Evolutionary conservation across 805 yeast species (phyloP).

Genomic region (Yarrowia deformans): DNA sequence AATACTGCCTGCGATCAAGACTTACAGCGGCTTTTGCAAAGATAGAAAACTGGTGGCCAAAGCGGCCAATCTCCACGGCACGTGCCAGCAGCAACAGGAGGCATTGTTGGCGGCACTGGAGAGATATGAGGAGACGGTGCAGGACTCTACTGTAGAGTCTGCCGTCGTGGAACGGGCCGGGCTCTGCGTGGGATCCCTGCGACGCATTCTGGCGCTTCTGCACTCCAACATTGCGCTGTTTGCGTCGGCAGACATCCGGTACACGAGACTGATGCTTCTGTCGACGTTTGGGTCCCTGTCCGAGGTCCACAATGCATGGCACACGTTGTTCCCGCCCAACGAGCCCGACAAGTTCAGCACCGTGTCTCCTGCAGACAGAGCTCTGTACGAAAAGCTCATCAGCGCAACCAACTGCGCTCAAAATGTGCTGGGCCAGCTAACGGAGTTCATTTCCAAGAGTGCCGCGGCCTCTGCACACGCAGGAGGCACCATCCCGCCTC

Average conservation of each 20-base stretch:
- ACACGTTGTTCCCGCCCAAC: conserved; percentile 49
- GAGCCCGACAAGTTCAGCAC: conserved; percentile 32
- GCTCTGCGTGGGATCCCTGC: conserved; percentile 47
- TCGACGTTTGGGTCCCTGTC: conserved; percentile 67
- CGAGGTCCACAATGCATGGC: conserved; percentile 73
- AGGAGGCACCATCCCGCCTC: conserved; percentile 49
- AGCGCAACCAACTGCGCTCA: conserved; percentile 73
- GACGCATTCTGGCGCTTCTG: conserved; percentile 16
- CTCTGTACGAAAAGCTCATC: conserved; percentile 67
- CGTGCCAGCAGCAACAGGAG: conserved; percentile 42
- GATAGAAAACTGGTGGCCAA: conserved; percentile 49
- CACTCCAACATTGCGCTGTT: conserved; percentile 10
- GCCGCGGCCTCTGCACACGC: conserved; percentile 52
- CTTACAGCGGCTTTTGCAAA: conserved; percentile 64
- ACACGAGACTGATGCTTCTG: conserved; percentile 67
- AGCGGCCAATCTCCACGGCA: conserved; percentile 38
- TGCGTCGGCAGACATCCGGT: conserved; percentile 60
- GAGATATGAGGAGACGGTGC: conserved; percentile 38
- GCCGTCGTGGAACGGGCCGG: conserved; percentile 39
- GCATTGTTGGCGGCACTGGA: conserved; percentile 65
- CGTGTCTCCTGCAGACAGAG: conserved; percentile 59
- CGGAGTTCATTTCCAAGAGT: conserved; percentile 52
- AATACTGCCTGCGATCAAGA: conserved; percentile 64
- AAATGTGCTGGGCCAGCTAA: conserved; percentile 77
- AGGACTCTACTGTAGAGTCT: conserved; percentile 18